Conservation (phyloP, 257 asterid species). For the Scutellaria minor region DNA sequence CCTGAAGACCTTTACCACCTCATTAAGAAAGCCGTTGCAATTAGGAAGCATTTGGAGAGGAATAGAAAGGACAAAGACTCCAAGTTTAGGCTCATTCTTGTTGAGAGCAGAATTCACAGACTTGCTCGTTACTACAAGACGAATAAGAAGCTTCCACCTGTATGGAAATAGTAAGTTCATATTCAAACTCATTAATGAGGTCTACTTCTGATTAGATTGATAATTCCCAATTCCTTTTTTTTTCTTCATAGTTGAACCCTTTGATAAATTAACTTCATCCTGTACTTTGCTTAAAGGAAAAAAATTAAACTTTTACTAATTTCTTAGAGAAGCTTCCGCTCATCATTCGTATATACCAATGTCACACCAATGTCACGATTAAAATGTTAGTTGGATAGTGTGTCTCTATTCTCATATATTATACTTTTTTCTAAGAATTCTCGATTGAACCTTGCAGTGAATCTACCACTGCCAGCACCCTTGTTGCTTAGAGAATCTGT, state of each 20-base stretch:
- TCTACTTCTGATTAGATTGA: not conserved
- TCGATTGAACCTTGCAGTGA: constrained; percentile 39
- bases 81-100: constrained; percentile 56
- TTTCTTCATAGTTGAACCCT: not conserved
- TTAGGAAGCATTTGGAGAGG: constrained; percentile 59
- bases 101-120: constrained; percentile 55
- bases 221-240: not conserved
- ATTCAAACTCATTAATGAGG: not conserved
- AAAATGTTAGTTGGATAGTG: not conserved
- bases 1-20: constrained; percentile 56
- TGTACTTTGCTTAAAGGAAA: not conserved
- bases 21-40: constrained; percentile 61
- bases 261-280: not conserved
- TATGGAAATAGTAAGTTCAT: constrained; percentile 56
- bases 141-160: constrained; percentile 62
- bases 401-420: not conserved
- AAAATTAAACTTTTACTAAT: not conserved
- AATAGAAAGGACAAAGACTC: constrained; percentile 60
- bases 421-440: too few relatives aligned
- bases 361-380: not conserved
- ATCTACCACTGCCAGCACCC: constrained; percentile 59
- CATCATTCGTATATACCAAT: constrained; percentile 8
- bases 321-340: not conserved
- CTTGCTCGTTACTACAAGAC: constrained; percentile 61
- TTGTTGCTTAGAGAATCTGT: constrained; percentile 41